A percentile compares a stretch with the other conserved stretches of the same genome.
phyloP scores from a whole-genome alignment of 2,329 filamentous ascomycete genomes.

The Trichoderma asperellum region DNA sequence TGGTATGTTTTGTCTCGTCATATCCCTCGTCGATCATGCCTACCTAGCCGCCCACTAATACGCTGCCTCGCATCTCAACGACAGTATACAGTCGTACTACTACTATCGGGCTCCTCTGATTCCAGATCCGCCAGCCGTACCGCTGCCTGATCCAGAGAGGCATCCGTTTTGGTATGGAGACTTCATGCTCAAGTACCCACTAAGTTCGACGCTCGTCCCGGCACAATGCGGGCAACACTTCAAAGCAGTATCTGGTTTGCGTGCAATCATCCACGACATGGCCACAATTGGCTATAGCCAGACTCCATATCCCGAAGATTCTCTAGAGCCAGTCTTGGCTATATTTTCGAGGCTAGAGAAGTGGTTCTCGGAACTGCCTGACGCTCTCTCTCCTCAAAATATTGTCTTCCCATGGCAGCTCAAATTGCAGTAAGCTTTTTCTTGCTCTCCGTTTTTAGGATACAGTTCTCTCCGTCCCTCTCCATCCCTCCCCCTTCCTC shows the following conservation, averaged over 20 bases:
- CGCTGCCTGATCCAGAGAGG: conserved; percentile 35
- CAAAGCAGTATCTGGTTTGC: conserved; percentile 36
- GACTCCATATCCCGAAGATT: background rate
- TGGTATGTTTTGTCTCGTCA: conserved; percentile 34
- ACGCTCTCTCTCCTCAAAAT: conserved; percentile 32
- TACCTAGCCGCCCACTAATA: background rate
- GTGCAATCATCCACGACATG: conserved; percentile 39
- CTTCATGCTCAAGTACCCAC: conserved; percentile 39
- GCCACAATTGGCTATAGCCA: conserved; percentile 10
- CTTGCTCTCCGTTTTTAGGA: background rate
- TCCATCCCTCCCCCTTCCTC: too few relatives aligned
- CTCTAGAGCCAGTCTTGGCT: conserved; percentile 26
- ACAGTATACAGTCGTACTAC: conserved; percentile 19
- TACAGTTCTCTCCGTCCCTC: too few relatives aligned
- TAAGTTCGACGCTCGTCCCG: conserved; percentile 30
- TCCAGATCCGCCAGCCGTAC: conserved; percentile 35
- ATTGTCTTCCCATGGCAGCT: conserved; percentile 39
- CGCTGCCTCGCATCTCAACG: background rate
- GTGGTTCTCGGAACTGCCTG: conserved; percentile 36
- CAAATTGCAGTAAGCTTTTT: conserved; percentile 39
- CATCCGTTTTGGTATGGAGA: conserved; percentile 39
- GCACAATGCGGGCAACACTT: conserved; percentile 37
- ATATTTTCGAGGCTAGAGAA: conserved; percentile 30
- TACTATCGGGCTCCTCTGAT: conserved; percentile 34
- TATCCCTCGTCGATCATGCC: background rate